Evolutionary conservation across 1,139 yeast genomes (phyloP), one percentile per base, ranked within the genome.

Genomic region (Hanseniaspora gamundiae): DNA sequence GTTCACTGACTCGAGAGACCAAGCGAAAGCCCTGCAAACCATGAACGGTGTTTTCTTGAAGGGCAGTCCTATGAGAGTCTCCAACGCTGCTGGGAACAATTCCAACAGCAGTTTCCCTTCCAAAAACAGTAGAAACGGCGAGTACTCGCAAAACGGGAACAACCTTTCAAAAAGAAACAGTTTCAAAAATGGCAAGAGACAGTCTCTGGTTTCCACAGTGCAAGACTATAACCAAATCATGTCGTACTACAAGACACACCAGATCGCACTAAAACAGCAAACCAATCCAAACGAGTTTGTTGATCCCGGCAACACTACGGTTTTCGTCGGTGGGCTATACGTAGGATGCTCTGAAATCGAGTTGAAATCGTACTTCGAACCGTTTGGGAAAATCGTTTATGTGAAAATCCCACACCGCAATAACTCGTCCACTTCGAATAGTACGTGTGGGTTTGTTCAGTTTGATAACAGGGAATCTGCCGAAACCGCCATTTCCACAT

Each of bases 381-480:
- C 93, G 13, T 88, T 84, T 67, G 97, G 97, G 26, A 73, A 74
- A 44, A 83, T 88, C 50, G 74, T 80, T 45, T 86, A 83, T 55
- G 91, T 87, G 43, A 85, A 86, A 59, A 84, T 87, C 42, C 95
- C 95, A 9, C 79, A 81, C 4, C 95, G 95, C 14, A 87, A 87
- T 59, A 93, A 93, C 21, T 17, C 20, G 6, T 33, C 36, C 3
- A 33, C 4, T 7, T 17, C 20, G 11, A 33, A 7, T 14, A 17
- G 14, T 19, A 30, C 35, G 8, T 87, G 96, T 65, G 97, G 95
- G 1, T 88, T 87, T 66, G 88, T 87, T 46, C 93, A 84, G 61
- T 87, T 79, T 59, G 73, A 78, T 26, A 74, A 77, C 36, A 71
- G 94, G 47, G 80, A 78, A 50, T 83, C 86, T 51, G 96, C 96